Conservation (phyloP, 345 rosid species). For the Zanthoxylum bungeanum region DNA sequence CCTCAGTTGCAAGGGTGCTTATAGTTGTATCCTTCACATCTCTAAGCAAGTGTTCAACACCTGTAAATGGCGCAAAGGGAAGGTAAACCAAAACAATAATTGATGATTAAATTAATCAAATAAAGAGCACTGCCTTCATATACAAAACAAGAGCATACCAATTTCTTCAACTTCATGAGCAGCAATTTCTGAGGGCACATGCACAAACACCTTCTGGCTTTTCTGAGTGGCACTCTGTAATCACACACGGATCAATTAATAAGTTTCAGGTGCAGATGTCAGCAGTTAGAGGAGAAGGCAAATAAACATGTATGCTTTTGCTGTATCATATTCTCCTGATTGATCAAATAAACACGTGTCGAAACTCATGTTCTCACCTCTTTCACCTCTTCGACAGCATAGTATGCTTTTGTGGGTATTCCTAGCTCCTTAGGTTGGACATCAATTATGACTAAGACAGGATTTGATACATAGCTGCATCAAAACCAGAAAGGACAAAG, state of each 20-base stretch:
- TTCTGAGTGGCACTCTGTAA: constrained; percentile 83
- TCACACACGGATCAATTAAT: not conserved
- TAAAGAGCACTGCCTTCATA: not conserved
- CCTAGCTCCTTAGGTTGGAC: constrained; percentile 57
- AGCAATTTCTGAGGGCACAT: constrained; percentile 66
- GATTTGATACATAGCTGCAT: constrained; percentile 73
- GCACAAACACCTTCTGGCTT: constrained; percentile 79
- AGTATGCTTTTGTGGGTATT: constrained; percentile 58
- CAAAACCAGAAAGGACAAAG: not conserved
- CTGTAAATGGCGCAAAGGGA: constrained; percentile 24
- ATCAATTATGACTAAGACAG: constrained; percentile 63
- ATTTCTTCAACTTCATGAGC: constrained; percentile 90
- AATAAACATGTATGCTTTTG: not conserved
- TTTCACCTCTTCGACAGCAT: constrained; percentile 68
- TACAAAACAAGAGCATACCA: constrained; percentile 40
- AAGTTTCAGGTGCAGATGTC: not conserved
- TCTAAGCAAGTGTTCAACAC: constrained; percentile 79
- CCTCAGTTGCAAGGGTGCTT: constrained; percentile 89
- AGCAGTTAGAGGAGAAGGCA: not conserved
- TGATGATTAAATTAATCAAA: not conserved
- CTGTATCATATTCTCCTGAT: not conserved
- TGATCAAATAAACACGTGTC: not conserved
- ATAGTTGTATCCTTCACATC: constrained; percentile 90
- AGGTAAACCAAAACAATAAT: not conserved
- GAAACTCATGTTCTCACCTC: constrained; percentile 41